Evolutionary conservation across 805 yeast species (phyloP).

Genomic region (Cyberlindnera samutprakarnensis): DNA sequence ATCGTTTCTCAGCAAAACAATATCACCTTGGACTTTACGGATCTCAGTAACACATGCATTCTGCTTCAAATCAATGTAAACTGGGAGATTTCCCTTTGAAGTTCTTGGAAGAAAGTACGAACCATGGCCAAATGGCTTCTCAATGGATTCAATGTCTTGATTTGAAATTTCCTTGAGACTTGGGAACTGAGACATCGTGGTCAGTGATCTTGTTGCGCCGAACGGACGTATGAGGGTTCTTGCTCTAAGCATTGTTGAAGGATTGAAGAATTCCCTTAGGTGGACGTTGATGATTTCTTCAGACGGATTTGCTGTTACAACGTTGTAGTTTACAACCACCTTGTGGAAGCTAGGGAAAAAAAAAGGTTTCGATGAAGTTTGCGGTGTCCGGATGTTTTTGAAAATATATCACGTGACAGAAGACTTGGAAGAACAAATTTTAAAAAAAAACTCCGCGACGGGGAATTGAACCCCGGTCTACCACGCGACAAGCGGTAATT

Average conservation of each 20-base stretch:
- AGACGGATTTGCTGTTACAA: too few species aligned
- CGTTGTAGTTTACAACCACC: too few species aligned
- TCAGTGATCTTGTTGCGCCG: background rate
- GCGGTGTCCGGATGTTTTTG: too few species aligned
- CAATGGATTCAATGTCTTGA: constrained; percentile 19
- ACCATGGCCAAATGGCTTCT: constrained; percentile 20
- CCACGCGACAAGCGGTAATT: constrained; percentile 23
- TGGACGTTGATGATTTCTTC: too few species aligned
- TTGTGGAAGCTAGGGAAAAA: too few species aligned
- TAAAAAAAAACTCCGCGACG: constrained; percentile 17
- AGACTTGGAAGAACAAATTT: too few species aligned
- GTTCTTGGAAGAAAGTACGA: constrained; percentile 38
- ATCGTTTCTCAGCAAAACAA: constrained; percentile 58
- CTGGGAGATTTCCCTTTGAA: constrained; percentile 68
- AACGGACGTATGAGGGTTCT: background rate
- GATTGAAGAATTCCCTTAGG: too few species aligned
- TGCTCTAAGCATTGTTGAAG: too few species aligned
- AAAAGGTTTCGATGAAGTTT: too few species aligned
- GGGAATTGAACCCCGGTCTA: constrained; percentile 22
- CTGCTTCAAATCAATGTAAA: constrained; percentile 61
- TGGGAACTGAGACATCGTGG: constrained; percentile 20
- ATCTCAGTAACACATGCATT: constrained; percentile 64
- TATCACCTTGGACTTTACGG: constrained; percentile 63
- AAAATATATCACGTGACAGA: too few species aligned
- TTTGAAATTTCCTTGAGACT: constrained; percentile 23